These are phyloP conservation scores for Solanum aculeatissimum DNA, from an alignment of 305 asterid species.

Conservation along the genomic window DNA sequence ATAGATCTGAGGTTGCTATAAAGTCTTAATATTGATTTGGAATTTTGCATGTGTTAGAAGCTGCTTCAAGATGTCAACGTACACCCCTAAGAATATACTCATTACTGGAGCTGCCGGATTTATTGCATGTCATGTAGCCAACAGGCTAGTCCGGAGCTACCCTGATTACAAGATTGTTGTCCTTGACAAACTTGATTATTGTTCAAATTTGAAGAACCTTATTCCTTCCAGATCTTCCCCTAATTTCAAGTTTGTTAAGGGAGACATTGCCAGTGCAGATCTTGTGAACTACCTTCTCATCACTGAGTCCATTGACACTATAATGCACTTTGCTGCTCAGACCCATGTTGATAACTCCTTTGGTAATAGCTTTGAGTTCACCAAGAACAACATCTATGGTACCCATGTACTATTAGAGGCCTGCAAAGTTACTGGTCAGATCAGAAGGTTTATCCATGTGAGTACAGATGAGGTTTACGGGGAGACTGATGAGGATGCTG, in stretches of 20 bases:
- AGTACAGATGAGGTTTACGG: constrained; percentile 84
- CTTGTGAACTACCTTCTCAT: constrained; percentile 76
- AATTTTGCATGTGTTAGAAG: background rate
- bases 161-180: constrained; percentile 70
- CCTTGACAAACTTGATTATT: constrained; percentile 80
- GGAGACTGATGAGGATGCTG: constrained; percentile 75
- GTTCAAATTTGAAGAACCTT: constrained; percentile 61
- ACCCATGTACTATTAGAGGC: constrained; percentile 79
- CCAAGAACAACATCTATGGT: constrained; percentile 78
- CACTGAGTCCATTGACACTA: constrained; percentile 72
- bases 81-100: constrained; percentile 65
- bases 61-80: constrained; percentile 29
- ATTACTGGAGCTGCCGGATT: constrained; percentile 88
- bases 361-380: constrained; percentile 78
- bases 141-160: constrained; percentile 59
- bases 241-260: constrained; percentile 75
- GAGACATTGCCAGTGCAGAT: constrained; percentile 73
- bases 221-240: constrained; percentile 47
- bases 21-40: background rate
- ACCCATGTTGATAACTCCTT: constrained; percentile 79
- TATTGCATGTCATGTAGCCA: constrained; percentile 80
- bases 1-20: background rate
- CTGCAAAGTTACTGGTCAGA: constrained; percentile 65
- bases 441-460: constrained; percentile 72
- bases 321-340: constrained; percentile 88